These are phyloP conservation scores for Parachlorella kessleri DNA, from an alignment of 139 green algal genomes.

Conservation along the genomic window DNA sequence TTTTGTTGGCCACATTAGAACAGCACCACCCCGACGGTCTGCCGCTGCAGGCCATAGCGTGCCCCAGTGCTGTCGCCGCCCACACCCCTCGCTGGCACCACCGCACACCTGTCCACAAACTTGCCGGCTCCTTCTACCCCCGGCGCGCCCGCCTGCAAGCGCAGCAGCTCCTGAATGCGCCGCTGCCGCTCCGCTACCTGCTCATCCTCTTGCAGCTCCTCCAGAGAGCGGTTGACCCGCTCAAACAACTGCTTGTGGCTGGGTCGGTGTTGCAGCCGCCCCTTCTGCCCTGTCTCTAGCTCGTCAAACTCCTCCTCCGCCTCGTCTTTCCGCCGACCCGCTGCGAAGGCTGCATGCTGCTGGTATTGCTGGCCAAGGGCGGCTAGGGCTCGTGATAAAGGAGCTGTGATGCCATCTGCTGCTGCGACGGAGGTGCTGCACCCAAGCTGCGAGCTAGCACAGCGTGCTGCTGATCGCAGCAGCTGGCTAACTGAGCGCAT, in stretches of 20 bases:
- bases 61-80: no score
- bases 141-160: background rate
- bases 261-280: background rate
- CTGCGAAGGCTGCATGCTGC: conserved; percentile 1
- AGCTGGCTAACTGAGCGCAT: background rate
- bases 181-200: conserved; percentile 5
- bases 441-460: background rate
- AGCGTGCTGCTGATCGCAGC: conserved; percentile 2
- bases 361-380: background rate
- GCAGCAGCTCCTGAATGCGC: background rate
- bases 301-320: conserved; percentile 3
- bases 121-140: background rate
- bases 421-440: no score
- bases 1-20: no score
- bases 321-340: background rate
- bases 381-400: background rate
- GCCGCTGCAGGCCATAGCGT: no score
- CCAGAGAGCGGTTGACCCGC: conserved; percentile 6
- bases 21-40: no score
- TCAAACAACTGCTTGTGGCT: background rate
- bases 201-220: background rate
- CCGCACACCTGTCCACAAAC: conserved; percentile 24
- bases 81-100: background rate
- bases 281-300: background rate
- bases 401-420: background rate